Evolutionary conservation across 495 filamentous ascomycete genomes (phyloP), one percentile per base, ranked within the genome.

Genomic region (Parathielavia hyrcaniae): DNA sequence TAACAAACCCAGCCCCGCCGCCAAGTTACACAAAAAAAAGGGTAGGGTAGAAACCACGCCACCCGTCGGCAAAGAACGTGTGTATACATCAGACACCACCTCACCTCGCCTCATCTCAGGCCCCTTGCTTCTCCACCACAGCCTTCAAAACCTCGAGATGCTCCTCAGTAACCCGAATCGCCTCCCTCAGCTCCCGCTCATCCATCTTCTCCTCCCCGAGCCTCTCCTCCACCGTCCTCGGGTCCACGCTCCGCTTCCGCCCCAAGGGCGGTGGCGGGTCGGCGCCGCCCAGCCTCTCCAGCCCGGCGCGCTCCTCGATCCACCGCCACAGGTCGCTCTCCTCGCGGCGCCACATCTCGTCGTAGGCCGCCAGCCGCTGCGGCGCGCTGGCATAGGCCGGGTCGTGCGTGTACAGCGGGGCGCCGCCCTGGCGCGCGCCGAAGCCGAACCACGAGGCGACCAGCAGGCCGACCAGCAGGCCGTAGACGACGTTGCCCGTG

Each of bases 291-390:
- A 89, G 71, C n/a, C 82, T 79, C 52, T 90, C 84, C 69, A 91
- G 76, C 5, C 87, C 89, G 1, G 88, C 83, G 13, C 93, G 77
- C 56, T 97, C 88, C 64, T 99, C 93, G 12, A 99, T 75, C 93
- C 93, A 99, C 50, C 87, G 84, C 95, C 95, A 99, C 10, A 98
- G 74, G 54, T 91, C 89, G 62, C 83, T 89, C 67, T 98, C 93
- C 65, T 97, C 93, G 17, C 81, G 74, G 17, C 83, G 80, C 93
- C 93, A 98, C 63, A 96, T 86, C 72, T 96, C 86, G 60, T 97
- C 92, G 69, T 97, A 98, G 7, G 90, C 92, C 23, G 84, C 85
- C 17, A 88, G 67, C 7, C 89, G 81, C 58, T 91, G 83, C 8
- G 90, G 81, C 63, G 74, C 68, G 67, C 74, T 67, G 58, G 70